These are phyloP conservation scores for Penicillium bialowiezense DNA, from an alignment of 495 filamentous ascomycete genomes.

Conservation along the genomic window DNA sequence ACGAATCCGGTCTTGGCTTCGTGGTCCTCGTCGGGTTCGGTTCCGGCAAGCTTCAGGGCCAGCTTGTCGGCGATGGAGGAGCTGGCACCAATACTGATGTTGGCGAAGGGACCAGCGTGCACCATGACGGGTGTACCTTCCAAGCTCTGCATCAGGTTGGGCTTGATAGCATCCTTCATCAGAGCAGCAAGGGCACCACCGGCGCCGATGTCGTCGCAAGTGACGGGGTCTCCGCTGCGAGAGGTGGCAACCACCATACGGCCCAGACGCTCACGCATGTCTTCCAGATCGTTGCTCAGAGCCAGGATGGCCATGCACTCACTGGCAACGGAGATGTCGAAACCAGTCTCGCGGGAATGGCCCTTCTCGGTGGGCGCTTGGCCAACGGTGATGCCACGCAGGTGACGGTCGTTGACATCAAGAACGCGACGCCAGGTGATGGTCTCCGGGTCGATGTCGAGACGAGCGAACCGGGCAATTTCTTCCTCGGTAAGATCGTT, in stretches of 20 bases:
- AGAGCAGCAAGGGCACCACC: conserved; percentile 90
- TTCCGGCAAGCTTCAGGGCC: conserved; percentile 92
- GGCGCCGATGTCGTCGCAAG: conserved; percentile 90
- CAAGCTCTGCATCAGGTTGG: conserved; percentile 96
- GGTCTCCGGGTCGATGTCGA: conserved; percentile 94
- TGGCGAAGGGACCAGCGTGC: conserved; percentile 95
- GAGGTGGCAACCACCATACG: conserved; percentile 96
- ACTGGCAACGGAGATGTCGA: conserved; percentile 96
- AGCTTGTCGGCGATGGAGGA: conserved; percentile 93
- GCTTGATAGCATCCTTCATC: conserved; percentile 98
- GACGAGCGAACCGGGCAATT: conserved; percentile 77
- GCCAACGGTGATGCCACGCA: conserved; percentile 83
- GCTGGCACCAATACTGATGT: conserved; percentile 95
- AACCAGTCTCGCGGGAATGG: conserved; percentile 77
- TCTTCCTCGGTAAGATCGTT: conserved; percentile 88
- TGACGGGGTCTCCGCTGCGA: conserved; percentile 80
- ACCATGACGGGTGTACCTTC: conserved; percentile 97
- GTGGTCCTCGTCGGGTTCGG: conserved; percentile 89
- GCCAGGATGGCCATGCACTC: conserved; percentile 99
- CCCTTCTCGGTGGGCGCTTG: conserved; percentile 89
- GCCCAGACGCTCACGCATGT: conserved; percentile 92
- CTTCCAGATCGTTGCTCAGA: conserved; percentile 78
- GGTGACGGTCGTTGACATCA: conserved; percentile 94
- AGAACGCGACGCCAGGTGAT: conserved; percentile 96
- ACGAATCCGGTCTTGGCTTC: conserved; percentile 85